A percentile compares a stretch with the other conserved stretches of the same genome.
These are phyloP conservation scores for Blumeriella jaapii DNA, from an alignment of 2,329 filamentous ascomycete species.

Conservation along the genomic window DNA sequence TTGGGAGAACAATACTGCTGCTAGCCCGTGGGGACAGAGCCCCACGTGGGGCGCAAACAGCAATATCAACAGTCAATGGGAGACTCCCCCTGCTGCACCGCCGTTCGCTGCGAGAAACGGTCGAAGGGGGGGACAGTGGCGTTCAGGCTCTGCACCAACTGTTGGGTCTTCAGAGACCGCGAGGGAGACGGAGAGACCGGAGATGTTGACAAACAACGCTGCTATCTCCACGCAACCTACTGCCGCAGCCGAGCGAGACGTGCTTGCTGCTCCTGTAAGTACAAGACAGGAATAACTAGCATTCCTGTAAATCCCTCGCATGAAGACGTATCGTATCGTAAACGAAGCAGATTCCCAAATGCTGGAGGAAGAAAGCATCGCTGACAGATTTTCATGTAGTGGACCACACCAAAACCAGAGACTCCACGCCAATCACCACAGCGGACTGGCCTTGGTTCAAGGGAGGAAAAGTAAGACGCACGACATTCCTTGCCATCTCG, in stretches of 20 bases:
- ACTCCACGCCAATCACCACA: neutral
- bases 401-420: neutral
- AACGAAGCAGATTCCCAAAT: neutral
- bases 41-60: neutral
- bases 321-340: too few species aligned
- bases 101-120: too few species aligned
- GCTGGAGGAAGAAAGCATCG: neutral
- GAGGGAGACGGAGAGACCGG: neutral
- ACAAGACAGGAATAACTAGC: too few species aligned
- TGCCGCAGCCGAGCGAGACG: neutral
- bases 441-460: neutral
- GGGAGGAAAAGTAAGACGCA: neutral
- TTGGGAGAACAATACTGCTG: neutral
- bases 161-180: neutral
- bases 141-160: neutral
- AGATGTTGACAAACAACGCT: slow-evolving; percentile 1
- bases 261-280: neutral
- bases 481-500: too few species aligned
- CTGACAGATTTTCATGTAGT: neutral
- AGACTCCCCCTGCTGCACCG: neutral
- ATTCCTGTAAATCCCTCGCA: too few species aligned
- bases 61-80: neutral
- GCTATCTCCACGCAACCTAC: slow-evolving; percentile 1
- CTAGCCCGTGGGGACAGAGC: neutral
- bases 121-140: too few species aligned